Base-by-base conservation (phyloP, 1,284 basidiomycete species). In the Lentinula novae-zelandiae region DNA sequence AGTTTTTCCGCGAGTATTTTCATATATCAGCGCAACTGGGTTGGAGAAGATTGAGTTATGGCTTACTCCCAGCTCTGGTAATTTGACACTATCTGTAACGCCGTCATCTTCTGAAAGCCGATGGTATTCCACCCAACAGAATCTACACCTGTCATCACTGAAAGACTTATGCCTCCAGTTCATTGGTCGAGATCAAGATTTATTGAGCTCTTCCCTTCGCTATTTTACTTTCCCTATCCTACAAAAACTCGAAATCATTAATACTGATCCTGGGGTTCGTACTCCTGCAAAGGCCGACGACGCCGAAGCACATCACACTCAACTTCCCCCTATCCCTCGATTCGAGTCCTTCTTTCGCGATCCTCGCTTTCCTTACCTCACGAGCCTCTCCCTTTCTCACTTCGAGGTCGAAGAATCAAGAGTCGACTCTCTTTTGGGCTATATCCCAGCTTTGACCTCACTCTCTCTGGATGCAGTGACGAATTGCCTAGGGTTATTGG, bases 211-310 rank as follows among this genome's bases (percentile, higher is more conserved):
- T 27, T 68, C 76, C 6, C 64, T 82, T 59, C 76, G 78, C 58
- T 76, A 76, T 62, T 73, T 82, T 62, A 63, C 69, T 44, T 72
- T 82, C 61, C 79, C 80, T 0, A 67, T 66, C 42, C 75, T 83
- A 49, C 67, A 76, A 64, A 76, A 72, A 53, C 69, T 81, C 58
- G 79, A 79, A 60, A 66, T 84, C 57, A 61, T 69, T 34, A 75
- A 76, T 55, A 60, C 68, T 36, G 71, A 61, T 39, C 27, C 33
- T 7, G 13, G 34, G 40, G 57, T 58, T 51, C 46, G 27, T 15
- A 13, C 27, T 27, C 27, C 3, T 27, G 3, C 36, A 8, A 33
- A 7, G 17, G 49, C 33, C 7, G 31, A n/a, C 7, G 31, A n/a
- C 31, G 7, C 39, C 42, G 50, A 52, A 52, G 4, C 31, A 12